Evolutionary conservation across 768 basidiomycete species (phyloP), one percentile per base, ranked within the genome.

Genomic region (Omphalotus guepiniiformis): DNA sequence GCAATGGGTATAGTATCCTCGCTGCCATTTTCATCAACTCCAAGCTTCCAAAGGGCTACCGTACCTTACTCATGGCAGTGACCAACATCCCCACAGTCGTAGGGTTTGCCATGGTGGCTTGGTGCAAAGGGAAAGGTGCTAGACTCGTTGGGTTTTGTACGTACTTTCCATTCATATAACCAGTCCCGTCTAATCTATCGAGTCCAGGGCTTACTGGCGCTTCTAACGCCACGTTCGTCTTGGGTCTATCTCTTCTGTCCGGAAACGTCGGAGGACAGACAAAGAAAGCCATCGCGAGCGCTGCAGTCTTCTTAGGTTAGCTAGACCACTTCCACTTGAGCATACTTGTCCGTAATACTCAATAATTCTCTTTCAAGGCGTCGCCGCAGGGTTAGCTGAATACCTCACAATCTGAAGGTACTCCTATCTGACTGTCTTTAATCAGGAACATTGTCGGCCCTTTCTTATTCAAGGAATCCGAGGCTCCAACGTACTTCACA

Each of bases 251-350:
- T 15, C 59, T 73, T 18, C 62, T 72, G 39, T 68, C 68, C 4
- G 62, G 63, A 6, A 73, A 73, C 52, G 62, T 63, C 0, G 69
- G 63, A 12, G 72, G 72, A 7, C 65, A 58, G 38, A 56, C 58
- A 19, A 58, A 61, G 46, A 61, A 57, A 28, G 53, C 55, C 2
- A 50, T 58, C 19, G 50, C 53, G 11, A 54, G 53, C 23, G 57
- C 55, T 0, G 52, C 57, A 2, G 48, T 60, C 2, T 60, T 55
- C 42, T 35, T 60, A 39, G 57, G 30, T 32, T n/a, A 32, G 30
- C n/a, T 9, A n/a, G 9, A 9, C 30, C 30, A n/a, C 9, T n/a
- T 32, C n/a, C 30, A 32, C n/a, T n/a, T n/a, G n/a, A n/a, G n/a
- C n/a, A 32, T 32, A n/a, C 30, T 32, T n/a, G 30, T 32, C 9